Base-by-base conservation (phyloP, 495 filamentous ascomycete genomes). In the Xylaria telfairii region DNA sequence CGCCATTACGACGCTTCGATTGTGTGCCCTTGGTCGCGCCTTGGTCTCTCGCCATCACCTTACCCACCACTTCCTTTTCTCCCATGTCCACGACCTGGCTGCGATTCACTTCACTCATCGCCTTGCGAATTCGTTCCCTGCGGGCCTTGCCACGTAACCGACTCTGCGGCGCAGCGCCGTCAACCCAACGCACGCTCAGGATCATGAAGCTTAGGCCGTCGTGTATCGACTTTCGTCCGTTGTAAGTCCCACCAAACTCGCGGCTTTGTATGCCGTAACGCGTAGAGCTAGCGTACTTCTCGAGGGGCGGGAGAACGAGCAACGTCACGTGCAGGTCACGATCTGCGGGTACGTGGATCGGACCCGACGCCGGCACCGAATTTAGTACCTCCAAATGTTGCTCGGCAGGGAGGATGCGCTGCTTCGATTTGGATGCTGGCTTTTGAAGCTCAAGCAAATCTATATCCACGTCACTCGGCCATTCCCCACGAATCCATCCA, bases 141-240 rank as follows among this genome's bases (percentile, higher is more conserved):
- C 83, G 72, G 1, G 74, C 84, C 70, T 84, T 85, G 57, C 84
- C 84, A 8, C 84, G 77, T 9, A 85, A 76, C 21, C 84, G 75
- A 68, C 81, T 78, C 81, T 92, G 88, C 12, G 90, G 88, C 32
- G 89, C 88, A 0, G 86, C 90, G 12, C 87, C 93, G 70, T 97
- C 92, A 2, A 86, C 81, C 91, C 92, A 98, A 34, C 92, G 88
- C 19, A 97, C 83, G 34, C 89, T 86, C 53, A 88, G 82, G 24
- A 99, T 87, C 81, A 90, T 93, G 81, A 93, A 98, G 75, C 93
- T 97, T 83, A 96, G 87, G 1, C 96, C 96, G 69, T 97, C 93
- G 74, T 98, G 95, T 10, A 78, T 69, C 30, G 80, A 76, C n/a
- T 75, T 80, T 61, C 76, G 65, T 49, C 76, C 77, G 41, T 76